A percentile compares a stretch with the other conserved stretches of the same genome.
These are phyloP conservation scores for Neurospora hispaniola DNA, from an alignment of 495 filamentous ascomycete species.

Conservation along the genomic window DNA sequence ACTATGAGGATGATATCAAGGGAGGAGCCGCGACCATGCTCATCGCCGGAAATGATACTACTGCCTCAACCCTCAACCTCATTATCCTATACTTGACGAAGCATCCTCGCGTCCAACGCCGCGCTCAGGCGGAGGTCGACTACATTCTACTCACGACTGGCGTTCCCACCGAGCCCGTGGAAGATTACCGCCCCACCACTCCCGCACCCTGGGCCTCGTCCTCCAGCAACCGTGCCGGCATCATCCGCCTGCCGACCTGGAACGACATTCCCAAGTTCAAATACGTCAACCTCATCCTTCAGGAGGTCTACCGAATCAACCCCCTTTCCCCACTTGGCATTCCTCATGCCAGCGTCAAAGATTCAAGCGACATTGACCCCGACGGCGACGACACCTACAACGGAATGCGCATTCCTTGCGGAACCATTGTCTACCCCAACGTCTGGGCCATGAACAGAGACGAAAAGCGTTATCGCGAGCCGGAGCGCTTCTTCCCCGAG, in stretches of 20 bases:
- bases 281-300: slow-evolving; percentile 41
- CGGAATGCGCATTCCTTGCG: slow-evolving; percentile 38
- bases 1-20: slow-evolving; percentile 36
- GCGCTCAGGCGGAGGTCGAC: slow-evolving; percentile 51
- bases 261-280: slow-evolving; percentile 40
- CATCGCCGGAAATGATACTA: slow-evolving; percentile 42
- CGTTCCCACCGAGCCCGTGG: not conserved
- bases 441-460: slow-evolving; percentile 38
- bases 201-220: not conserved
- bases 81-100: slow-evolving; percentile 32
- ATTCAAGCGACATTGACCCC: not conserved
- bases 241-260: slow-evolving; percentile 37
- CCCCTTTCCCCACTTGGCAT: slow-evolving; percentile 50
- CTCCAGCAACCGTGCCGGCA: slow-evolving; percentile 20
- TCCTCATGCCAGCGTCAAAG: slow-evolving; percentile 38
- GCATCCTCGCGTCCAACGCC: slow-evolving; percentile 37
- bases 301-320: slow-evolving; percentile 52
- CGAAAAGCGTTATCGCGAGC: slow-evolving; percentile 26
- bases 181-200: not conserved
- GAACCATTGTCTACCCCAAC: slow-evolving; percentile 37
- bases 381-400: slow-evolving; percentile 40
- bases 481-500: slow-evolving; percentile 35
- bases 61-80: slow-evolving; percentile 29
- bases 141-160: slow-evolving; percentile 16
- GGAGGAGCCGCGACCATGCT: slow-evolving; percentile 39